Percentiles rank a stretch among this genome's conserved stretches.
Evolutionary conservation across 179 eudicot species (phyloP).

Genomic region (Vitellaria paradoxa): DNA sequence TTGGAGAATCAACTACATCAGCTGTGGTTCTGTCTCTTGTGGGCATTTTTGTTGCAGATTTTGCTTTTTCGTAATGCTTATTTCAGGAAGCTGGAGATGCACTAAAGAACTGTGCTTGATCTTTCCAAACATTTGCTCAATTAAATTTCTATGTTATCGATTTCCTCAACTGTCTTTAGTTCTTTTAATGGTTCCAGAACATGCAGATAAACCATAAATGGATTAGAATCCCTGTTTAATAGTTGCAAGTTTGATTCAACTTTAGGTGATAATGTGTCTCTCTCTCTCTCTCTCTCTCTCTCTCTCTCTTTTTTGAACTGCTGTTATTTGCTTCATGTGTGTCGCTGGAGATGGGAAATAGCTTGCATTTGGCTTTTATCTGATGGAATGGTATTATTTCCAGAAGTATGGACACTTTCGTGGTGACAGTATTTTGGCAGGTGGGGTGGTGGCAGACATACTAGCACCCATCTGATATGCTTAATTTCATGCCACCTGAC

Average conservation of each 20-base stretch:
- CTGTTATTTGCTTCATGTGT: too few species aligned
- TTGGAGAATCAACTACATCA: constrained; percentile 96
- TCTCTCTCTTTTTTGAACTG: too few species aligned
- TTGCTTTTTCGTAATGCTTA: constrained; percentile 77
- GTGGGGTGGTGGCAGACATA: too few species aligned
- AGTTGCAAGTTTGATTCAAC: background rate
- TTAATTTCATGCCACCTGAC: too few species aligned
- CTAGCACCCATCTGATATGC: too few species aligned
- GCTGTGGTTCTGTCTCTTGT: constrained; percentile 96
- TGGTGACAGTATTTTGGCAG: too few species aligned
- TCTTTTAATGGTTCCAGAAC: background rate
- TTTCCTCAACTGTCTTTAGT: background rate
- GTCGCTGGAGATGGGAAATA: too few species aligned
- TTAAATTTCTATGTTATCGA: background rate
- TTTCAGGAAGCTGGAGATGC: constrained; percentile 97
- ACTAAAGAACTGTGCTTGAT: constrained; percentile 45
- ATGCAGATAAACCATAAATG: background rate
- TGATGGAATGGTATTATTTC: too few species aligned
- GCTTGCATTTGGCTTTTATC: too few species aligned
- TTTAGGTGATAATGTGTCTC: too few species aligned
- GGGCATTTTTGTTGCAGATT: constrained; percentile 91
- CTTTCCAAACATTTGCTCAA: background rate
- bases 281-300: too few species aligned
- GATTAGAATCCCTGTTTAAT: background rate
- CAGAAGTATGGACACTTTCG: too few species aligned